Percentiles rank a stretch among this genome's conserved stretches.
phyloP scores from a whole-genome alignment of 2,329 filamentous ascomycete species.

The Acarospora socialis region DNA sequence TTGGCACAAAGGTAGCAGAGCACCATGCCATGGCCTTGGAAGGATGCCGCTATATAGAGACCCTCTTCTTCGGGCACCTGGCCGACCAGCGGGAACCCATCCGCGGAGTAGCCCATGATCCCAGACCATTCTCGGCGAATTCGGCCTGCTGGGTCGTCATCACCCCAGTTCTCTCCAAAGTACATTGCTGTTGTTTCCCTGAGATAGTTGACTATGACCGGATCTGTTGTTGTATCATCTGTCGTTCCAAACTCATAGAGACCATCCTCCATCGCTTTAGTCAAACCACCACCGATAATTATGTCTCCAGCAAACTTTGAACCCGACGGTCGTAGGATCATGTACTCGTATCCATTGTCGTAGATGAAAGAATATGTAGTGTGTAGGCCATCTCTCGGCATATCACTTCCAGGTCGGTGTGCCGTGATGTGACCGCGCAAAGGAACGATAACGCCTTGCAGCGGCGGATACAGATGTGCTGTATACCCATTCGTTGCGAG shows the following conservation, averaged over 20 bases:
- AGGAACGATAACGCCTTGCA: slow-evolving; percentile 60
- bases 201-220: slow-evolving; percentile 36
- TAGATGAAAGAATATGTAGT: slow-evolving; percentile 50
- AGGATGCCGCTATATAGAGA: slow-evolving; percentile 44
- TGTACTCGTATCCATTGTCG: slow-evolving; percentile 49
- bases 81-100: slow-evolving; percentile 41
- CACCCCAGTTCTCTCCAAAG: slow-evolving; percentile 34
- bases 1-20: slow-evolving; percentile 45
- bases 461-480: slow-evolving; percentile 54
- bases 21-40: slow-evolving; percentile 56
- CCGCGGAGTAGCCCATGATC: slow-evolving; percentile 38
- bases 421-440: slow-evolving; percentile 43
- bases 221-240: slow-evolving; percentile 40
- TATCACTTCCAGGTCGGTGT: slow-evolving; percentile 20
- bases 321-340: slow-evolving; percentile 43
- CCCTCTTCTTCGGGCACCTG: slow-evolving; percentile 28
- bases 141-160: slow-evolving; percentile 15
- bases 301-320: slow-evolving; percentile 36
- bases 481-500: slow-evolving; percentile 79
- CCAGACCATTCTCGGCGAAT: slow-evolving; percentile 31
- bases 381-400: slow-evolving; percentile 27
- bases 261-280: slow-evolving; percentile 28
- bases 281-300: slow-evolving; percentile 47
- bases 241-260: slow-evolving; percentile 39
- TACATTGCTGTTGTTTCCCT: slow-evolving; percentile 30